Evolutionary conservation across 148 eudicot species (phyloP).

Genomic region (Nepenthes mirabilis): DNA sequence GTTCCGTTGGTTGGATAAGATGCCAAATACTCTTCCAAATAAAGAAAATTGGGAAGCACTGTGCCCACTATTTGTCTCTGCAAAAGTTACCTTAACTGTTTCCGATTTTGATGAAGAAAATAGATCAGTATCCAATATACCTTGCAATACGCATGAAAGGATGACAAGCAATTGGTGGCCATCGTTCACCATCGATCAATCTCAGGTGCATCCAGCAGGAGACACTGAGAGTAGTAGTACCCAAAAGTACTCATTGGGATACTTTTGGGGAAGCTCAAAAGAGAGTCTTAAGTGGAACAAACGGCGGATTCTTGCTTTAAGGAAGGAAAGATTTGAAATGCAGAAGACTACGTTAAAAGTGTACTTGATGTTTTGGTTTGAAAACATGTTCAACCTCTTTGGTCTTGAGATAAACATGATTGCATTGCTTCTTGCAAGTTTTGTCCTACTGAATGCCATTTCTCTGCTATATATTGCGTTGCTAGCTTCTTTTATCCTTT

Average conservation of each 20-base stretch:
- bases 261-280: conserved; percentile 65
- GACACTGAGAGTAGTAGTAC: conserved; percentile 19
- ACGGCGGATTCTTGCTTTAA: conserved; percentile 56
- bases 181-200: conserved; percentile 18
- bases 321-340: conserved; percentile 82
- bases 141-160: conserved; percentile 15
- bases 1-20: conserved; percentile 79
- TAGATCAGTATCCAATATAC: conserved; percentile 15
- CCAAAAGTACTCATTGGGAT: conserved; percentile 39
- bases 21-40: conserved; percentile 32
- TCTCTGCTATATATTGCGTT: conserved; percentile 76
- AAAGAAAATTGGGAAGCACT: conserved; percentile 76
- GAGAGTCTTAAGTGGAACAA: conserved; percentile 94
- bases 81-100: conserved; percentile 30
- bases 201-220: conserved; percentile 20
- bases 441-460: conserved; percentile 70
- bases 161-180: conserved; percentile 38
- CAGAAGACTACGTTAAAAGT: conserved; percentile 75
- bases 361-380: conserved; percentile 88
- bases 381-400: conserved; percentile 89
- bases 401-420: conserved; percentile 97
- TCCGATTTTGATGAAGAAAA: conserved; percentile 35
- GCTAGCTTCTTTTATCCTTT: conserved; percentile 75
- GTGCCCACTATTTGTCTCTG: conserved; percentile 68
- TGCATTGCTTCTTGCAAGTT: conserved; percentile 81